phyloP scores from a whole-genome alignment of 805 yeast species.

The Candida xyloterini region DNA sequence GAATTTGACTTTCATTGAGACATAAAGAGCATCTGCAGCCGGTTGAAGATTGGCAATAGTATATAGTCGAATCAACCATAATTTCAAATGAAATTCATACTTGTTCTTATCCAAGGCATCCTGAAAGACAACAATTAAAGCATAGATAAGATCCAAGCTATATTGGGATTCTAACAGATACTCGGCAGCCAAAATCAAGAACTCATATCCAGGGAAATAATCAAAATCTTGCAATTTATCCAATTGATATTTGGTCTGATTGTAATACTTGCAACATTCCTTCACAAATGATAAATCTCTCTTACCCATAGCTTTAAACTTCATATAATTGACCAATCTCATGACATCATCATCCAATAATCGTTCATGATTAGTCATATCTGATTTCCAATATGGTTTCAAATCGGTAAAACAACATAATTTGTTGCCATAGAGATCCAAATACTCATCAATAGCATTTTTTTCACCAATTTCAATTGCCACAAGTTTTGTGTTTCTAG shows the following conservation, averaged over 20 bases:
- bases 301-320: conserved; percentile 40
- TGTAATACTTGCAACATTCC: conserved; percentile 39
- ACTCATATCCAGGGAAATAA: conserved; percentile 66
- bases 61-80: conserved; percentile 71
- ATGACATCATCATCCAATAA: conserved; percentile 15
- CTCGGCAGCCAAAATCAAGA: conserved; percentile 54
- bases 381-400: conserved; percentile 26
- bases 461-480: conserved; percentile 41
- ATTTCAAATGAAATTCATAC: conserved; percentile 67
- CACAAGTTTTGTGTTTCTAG: conserved; percentile 61
- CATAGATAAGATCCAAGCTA: conserved; percentile 27
- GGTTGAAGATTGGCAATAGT: conserved; percentile 52
- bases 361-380: conserved; percentile 1
- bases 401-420: conserved; percentile 67
- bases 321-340: conserved; percentile 35
- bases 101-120: conserved; percentile 51
- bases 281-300: conserved; percentile 23
- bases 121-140: conserved; percentile 56
- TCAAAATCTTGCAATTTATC: conserved; percentile 54
- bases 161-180: conserved; percentile 23
- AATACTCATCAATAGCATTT: conserved; percentile 34
- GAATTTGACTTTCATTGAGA: conserved; percentile 60
- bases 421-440: conserved; percentile 48
- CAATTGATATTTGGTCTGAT: conserved; percentile 36
- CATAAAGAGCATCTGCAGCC: conserved; percentile 49